phyloP scores from a whole-genome alignment of 1,284 basidiomycete species.

The Ceratobasidium sp. region DNA sequence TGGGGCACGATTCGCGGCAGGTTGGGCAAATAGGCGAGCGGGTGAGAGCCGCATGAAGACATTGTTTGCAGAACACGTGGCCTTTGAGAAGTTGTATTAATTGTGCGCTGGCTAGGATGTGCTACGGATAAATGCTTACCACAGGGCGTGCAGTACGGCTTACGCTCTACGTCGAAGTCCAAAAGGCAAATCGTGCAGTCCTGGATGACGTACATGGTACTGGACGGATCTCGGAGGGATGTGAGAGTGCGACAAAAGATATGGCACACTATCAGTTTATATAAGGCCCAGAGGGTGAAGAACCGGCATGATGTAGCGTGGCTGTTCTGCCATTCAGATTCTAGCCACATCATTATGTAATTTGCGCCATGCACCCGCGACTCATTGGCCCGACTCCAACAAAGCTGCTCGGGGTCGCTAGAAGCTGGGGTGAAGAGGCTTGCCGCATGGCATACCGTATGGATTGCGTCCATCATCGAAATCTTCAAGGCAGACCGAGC shows the following conservation, averaged over 20 bases:
- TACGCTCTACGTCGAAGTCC: background rate
- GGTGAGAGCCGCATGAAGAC: background rate
- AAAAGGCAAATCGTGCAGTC: conserved; percentile 13
- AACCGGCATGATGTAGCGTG: background rate
- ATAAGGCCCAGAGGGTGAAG: background rate
- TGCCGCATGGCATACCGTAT: too few species aligned
- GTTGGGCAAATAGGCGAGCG: background rate
- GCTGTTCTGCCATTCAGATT: background rate
- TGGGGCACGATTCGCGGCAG: background rate
- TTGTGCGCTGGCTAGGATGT: background rate
- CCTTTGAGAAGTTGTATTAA: background rate
- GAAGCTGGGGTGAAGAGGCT: too few species aligned
- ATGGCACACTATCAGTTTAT: too few species aligned
- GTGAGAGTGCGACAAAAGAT: background rate
- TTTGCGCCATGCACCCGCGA: background rate
- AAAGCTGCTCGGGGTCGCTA: background rate
- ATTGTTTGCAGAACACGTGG: background rate
- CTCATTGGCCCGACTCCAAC: background rate
- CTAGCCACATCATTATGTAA: conserved; percentile 3
- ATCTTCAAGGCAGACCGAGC: too few species aligned
- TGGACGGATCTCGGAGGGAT: too few species aligned
- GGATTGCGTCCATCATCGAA: too few species aligned
- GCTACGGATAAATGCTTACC: background rate
- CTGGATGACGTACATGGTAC: conserved; percentile 2
- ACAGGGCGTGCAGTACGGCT: background rate